Evolutionary conservation across 106 monocot genomes (phyloP).

Genomic region (Allium cepa): DNA sequence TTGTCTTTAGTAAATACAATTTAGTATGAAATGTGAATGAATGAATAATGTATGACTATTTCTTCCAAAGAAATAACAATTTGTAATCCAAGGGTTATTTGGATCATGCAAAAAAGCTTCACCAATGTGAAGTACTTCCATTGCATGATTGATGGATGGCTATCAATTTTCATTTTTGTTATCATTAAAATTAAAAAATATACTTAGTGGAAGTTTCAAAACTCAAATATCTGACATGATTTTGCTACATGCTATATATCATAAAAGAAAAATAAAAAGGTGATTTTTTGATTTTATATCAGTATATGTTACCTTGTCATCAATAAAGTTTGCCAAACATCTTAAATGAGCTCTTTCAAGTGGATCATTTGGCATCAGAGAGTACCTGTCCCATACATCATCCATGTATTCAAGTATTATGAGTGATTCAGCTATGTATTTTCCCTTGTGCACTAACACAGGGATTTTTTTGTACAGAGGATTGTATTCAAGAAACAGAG

Average conservation of each 20-base stretch:
- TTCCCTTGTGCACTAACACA: not conserved
- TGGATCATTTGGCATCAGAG: conserved; percentile 5
- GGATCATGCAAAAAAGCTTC: no score
- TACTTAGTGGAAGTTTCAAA: not conserved
- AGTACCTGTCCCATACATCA: not conserved
- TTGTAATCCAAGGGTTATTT: no score
- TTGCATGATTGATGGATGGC: not conserved
- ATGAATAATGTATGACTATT: no score
- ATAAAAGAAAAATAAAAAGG: not conserved
- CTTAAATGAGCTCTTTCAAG: not conserved
- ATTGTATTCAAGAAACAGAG: not conserved
- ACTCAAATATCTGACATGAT: not conserved
- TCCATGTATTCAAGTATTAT: conserved; percentile 7
- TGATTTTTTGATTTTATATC: not conserved
- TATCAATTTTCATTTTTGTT: not conserved
- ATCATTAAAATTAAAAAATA: not conserved
- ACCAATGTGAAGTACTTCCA: not conserved
- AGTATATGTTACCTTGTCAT: not conserved
- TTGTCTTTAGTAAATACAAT: no score
- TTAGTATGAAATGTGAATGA: no score
- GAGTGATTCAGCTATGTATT: conserved; percentile 2
- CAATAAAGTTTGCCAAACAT: conserved; percentile 2
- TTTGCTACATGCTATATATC: not conserved
- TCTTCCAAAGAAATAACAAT: no score
- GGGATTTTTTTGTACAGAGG: conserved; percentile 3